Base-by-base conservation (phyloP, 169 alveolate genomes). In the Eimeria praecox region DNA sequence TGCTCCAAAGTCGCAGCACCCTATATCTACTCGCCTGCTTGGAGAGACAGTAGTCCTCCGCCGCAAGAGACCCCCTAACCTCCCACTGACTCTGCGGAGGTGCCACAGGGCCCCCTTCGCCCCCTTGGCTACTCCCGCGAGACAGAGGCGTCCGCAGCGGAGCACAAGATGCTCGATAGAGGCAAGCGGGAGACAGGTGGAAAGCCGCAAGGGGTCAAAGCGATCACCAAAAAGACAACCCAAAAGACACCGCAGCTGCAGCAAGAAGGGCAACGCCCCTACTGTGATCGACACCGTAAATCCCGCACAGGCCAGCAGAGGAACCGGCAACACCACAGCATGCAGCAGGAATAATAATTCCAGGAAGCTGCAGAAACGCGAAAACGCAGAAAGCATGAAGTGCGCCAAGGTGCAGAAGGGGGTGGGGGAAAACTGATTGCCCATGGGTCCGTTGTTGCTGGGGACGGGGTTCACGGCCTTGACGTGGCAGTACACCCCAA, bases 261-360 rank as follows among this genome's bases (percentile, higher is more conserved):
- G 90, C 44, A 82, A n/a, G 33, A 82, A 82, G 42, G 90, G 90
- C 66, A 82, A 24, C 33, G 46, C 73, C n/a, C 90, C 90, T 8
- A 33, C 71, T 3, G 90, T 82, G 73, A 82, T 56, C 0, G 73
- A 82, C 22, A 82, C 90, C 14, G 90, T 82, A 49, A 82, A 82
- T 27, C 42, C 42, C 30, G 90, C 71, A 62, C 90, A 82, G 12
- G 30, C 27, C 33, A 46, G 35, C 90, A 82, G 27, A 30, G 90
- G 90, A 62, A 18, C 30, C 49, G 90, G 90, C 44, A 82, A 46
- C 46, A 82, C 46, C 64, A 82, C 20, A 4, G 90, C 42, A 62
- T 82, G 90, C 66, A 82, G 73, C 52, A 82, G 90, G 90, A 82
- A 82, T 5, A 82, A 35, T 49, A 82, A 33, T 49, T 82, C 73